Base-by-base conservation (phyloP, 1,284 basidiomycete species). In the Mrakiaceae sp. region DNA sequence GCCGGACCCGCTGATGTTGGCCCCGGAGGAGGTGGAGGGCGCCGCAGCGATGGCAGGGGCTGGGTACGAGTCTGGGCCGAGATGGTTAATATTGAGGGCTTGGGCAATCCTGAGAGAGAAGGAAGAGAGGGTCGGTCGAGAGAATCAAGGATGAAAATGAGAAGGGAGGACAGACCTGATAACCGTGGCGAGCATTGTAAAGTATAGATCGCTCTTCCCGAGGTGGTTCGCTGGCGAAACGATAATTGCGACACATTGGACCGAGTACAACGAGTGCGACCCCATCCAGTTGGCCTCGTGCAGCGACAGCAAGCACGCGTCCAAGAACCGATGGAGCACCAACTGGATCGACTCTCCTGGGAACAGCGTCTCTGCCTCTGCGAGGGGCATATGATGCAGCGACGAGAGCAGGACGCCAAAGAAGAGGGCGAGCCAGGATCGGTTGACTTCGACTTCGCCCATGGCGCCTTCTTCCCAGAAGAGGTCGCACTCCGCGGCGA, bases 361-460 rank as follows among this genome's bases (percentile, higher is more conserved):
- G 50, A 69, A 67, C 12, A 68, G 64, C 40, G 47, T 14, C 14
- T 50, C 46, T 1, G 58, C 47, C 51, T 61, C 60, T 2, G 49
- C 39, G 7, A 52, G 43, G 43, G 69, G 69, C 62, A 70, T 64
- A 44, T 70, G 69, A 42, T 68, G 68, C 27, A 67, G 60, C 0
- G 67, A 64, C 2, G 68, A 68, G 61, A 64, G 60, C 27, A 70
- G 62, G 3, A 68, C 65, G 8, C 56, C 66, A 51, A 67, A 70
- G 12, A 69, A 52, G 14, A 70, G 62, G 3, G 68, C 68, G 11
- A 70, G 65, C 62, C 66, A 70, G 42, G 56, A 50, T 62, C 63
- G 67, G 64, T 70, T 70, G 52, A 69, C 65, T 47, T 70, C 69
- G 27, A 70, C 68, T 40, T 69, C 67, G 12, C 61, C 68, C 43